A percentile compares a stretch with the other conserved stretches of the same genome.
phyloP scores from a whole-genome alignment of 495 filamentous ascomycete genomes.

The Podospora pseudopauciseta region DNA sequence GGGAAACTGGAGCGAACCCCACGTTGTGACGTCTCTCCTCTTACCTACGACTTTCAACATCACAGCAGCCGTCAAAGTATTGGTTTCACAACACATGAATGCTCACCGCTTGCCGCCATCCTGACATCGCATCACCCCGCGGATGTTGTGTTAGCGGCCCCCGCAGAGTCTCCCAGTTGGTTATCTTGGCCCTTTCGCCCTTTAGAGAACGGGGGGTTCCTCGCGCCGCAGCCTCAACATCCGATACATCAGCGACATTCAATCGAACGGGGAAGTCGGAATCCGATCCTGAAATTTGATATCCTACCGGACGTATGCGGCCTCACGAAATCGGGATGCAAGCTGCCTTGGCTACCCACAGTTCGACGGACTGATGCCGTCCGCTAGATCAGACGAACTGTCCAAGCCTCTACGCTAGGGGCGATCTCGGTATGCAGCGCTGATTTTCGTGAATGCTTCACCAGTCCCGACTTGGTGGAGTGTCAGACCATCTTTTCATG shows the following conservation, averaged over 20 bases:
- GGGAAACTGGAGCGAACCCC: too few species aligned
- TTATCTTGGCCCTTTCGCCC: too few species aligned
- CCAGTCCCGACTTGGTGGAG: background rate
- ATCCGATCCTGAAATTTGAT: background rate
- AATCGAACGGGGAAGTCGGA: conserved; percentile 6
- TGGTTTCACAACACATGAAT: too few species aligned
- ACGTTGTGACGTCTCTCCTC: too few species aligned
- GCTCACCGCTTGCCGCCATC: too few species aligned
- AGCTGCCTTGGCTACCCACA: background rate
- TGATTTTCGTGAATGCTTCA: background rate
- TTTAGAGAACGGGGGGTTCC: background rate
- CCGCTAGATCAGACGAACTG: conserved; percentile 5
- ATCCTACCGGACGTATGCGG: background rate
- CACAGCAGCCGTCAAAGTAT: too few species aligned
- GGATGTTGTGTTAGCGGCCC: too few species aligned
- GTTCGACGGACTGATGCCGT: background rate
- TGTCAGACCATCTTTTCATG: conserved; percentile 6
- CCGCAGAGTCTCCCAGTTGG: too few species aligned
- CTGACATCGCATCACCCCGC: too few species aligned
- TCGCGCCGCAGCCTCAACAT: conserved; percentile 19
- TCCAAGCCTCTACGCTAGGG: background rate
- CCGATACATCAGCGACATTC: background rate
- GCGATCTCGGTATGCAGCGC: background rate
- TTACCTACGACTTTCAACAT: too few species aligned
- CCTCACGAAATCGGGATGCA: background rate